These are phyloP conservation scores for Chaetomium tenue DNA, from an alignment of 495 filamentous ascomycete genomes.

Conservation along the genomic window DNA sequence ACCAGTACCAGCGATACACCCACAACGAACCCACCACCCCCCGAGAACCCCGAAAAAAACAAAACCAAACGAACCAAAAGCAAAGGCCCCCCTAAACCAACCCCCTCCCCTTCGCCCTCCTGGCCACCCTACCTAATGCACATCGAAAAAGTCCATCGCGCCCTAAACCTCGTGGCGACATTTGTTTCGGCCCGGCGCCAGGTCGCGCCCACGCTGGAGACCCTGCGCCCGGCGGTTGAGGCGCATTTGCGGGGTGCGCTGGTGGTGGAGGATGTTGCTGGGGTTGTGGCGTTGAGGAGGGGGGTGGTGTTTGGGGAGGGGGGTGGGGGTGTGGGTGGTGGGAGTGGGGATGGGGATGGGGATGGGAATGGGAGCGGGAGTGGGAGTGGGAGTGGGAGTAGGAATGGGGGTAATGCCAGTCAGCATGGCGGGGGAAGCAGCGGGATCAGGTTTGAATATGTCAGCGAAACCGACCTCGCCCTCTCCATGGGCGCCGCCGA, in stretches of 20 bases:
- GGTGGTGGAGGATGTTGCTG: constrained; percentile 72
- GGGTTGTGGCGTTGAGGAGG: constrained; percentile 64
- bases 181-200: constrained; percentile 93
- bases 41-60: background rate
- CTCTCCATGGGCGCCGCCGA: constrained; percentile 36
- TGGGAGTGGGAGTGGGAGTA: background rate
- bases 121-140: constrained; percentile 75
- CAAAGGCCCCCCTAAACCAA: constrained; percentile 7
- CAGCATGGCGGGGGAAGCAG: constrained; percentile 43
- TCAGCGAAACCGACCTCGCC: constrained; percentile 56
- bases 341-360: background rate
- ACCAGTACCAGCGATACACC: background rate
- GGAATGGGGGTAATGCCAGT: background rate
- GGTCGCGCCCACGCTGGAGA: constrained; percentile 85
- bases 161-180: constrained; percentile 88
- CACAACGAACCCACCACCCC: background rate
- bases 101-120: background rate
- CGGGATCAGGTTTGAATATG: constrained; percentile 80
- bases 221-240: constrained; percentile 80
- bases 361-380: background rate
- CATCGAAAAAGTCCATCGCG: constrained; percentile 74
- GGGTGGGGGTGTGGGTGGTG: background rate
- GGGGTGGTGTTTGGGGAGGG: background rate
- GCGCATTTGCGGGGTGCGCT: constrained; percentile 71
- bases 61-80: background rate